Evolutionary conservation across 768 basidiomycete species (phyloP).

Genomic region (Stropharia rugosoannulata): DNA sequence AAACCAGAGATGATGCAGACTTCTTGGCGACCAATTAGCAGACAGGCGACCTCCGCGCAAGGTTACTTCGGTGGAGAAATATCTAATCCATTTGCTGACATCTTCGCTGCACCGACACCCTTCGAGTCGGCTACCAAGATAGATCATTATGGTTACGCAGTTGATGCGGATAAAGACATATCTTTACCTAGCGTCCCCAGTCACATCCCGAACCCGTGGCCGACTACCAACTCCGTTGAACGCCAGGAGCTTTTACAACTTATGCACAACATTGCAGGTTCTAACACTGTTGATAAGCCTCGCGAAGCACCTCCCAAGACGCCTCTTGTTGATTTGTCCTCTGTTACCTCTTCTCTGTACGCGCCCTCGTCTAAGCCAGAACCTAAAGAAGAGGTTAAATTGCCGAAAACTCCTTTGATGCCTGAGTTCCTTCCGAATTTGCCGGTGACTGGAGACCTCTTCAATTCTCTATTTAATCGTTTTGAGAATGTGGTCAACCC

Average conservation of each 20-base stretch:
- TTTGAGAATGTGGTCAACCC: background rate
- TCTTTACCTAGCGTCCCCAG: conserved; percentile 16
- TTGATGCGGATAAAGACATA: conserved; percentile 2
- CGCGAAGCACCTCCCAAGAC: background rate
- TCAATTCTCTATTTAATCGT: background rate
- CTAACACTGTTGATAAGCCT: conserved; percentile 3
- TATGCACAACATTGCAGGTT: conserved; percentile 16
- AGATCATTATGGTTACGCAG: background rate
- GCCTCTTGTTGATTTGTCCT: conserved; percentile 1
- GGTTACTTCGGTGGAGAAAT: background rate
- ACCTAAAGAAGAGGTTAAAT: background rate
- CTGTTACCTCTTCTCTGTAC: conserved; percentile 1
- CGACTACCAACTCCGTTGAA: conserved; percentile 19
- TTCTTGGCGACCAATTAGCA: conserved; percentile 18
- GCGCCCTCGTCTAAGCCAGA: background rate
- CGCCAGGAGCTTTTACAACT: conserved; percentile 20
- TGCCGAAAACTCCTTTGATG: background rate
- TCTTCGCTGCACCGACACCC: conserved; percentile 5
- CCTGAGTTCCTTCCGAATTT: background rate
- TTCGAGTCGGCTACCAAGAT: background rate
- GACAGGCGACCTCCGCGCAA: conserved; percentile 9
- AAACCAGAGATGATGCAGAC: conserved; percentile 23
- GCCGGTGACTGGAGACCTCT: background rate
- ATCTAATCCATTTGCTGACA: conserved; percentile 20
- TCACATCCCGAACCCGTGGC: conserved; percentile 20